These are phyloP conservation scores for Cyberlindnera lachancei DNA, from an alignment of 805 yeast species.

Conservation along the genomic window DNA sequence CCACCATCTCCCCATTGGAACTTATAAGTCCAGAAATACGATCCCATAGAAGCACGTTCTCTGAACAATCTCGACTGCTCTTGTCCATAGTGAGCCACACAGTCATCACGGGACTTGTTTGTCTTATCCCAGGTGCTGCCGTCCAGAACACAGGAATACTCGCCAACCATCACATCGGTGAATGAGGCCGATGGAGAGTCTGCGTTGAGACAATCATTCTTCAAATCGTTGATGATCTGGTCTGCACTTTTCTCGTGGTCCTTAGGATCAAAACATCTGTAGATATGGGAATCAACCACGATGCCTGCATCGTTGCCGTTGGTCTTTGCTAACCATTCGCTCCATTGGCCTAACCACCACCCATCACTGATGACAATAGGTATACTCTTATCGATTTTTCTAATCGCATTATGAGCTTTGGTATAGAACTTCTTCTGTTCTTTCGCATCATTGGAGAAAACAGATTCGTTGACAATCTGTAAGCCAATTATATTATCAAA, in stretches of 20 bases:
- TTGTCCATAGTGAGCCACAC: slow-evolving; percentile 57
- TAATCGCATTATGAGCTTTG: slow-evolving; percentile 54
- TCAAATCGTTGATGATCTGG: slow-evolving; percentile 52
- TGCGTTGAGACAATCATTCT: slow-evolving; percentile 41
- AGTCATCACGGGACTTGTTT: slow-evolving; percentile 39
- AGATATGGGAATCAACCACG: slow-evolving; percentile 77
- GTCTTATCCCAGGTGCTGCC: slow-evolving; percentile 61
- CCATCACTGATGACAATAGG: slow-evolving; percentile 88
- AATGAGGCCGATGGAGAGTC: slow-evolving; percentile 39
- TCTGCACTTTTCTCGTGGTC: slow-evolving; percentile 64
- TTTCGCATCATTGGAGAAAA: slow-evolving; percentile 45
- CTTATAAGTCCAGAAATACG: slow-evolving; percentile 86
- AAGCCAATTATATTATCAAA: slow-evolving; percentile 72
- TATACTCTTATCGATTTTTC: slow-evolving; percentile 43
- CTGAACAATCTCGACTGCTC: slow-evolving; percentile 41
- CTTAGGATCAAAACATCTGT: slow-evolving; percentile 73
- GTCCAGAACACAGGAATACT: slow-evolving; percentile 83
- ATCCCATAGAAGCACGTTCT: slow-evolving; percentile 57
- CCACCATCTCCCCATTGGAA: slow-evolving; percentile 89
- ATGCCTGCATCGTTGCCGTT: slow-evolving; percentile 41
- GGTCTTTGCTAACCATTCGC: slow-evolving; percentile 50
- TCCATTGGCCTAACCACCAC: slow-evolving; percentile 86
- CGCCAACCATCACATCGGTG: slow-evolving; percentile 81
- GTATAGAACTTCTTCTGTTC: slow-evolving; percentile 55
- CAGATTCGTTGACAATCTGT: slow-evolving; percentile 83